Percentiles rank a stretch among this genome's conserved stretches.
phyloP scores from a whole-genome alignment of 2,329 filamentous ascomycete genomes.

The Apiospora arundinis region DNA sequence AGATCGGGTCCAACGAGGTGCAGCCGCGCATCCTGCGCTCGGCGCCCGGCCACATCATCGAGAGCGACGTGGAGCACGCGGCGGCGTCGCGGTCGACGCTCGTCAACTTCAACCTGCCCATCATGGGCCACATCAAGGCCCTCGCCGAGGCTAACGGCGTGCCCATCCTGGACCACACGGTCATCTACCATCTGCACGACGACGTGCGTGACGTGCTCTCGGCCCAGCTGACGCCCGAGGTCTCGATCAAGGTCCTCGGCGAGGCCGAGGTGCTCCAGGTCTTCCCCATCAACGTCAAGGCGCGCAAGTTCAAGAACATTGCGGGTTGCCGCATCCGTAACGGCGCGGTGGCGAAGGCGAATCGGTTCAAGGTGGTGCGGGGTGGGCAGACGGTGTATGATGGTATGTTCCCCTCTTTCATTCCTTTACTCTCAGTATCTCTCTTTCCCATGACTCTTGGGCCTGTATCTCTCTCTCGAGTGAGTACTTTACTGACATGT shows the following conservation, averaged over 20 bases:
- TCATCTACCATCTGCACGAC: slow-evolving; percentile 83
- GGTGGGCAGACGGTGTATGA: slow-evolving; percentile 76
- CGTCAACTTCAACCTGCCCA: slow-evolving; percentile 82
- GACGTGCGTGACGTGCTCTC: slow-evolving; percentile 73
- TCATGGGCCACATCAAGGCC: slow-evolving; percentile 71
- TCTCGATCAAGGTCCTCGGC: slow-evolving; percentile 76
- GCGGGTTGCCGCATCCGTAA: slow-evolving; percentile 90
- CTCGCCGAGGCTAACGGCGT: slow-evolving; percentile 76
- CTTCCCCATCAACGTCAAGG: slow-evolving; percentile 84
- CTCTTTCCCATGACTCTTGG: slow-evolving; percentile 22
- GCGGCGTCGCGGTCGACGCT: slow-evolving; percentile 77
- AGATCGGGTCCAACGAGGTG: slow-evolving; percentile 86
- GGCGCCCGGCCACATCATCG: slow-evolving; percentile 77
- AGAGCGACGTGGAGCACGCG: slow-evolving; percentile 91
- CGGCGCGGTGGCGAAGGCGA: slow-evolving; percentile 69
- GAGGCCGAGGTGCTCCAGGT: slow-evolving; percentile 86
- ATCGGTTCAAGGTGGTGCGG: slow-evolving; percentile 75
- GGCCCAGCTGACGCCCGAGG: slow-evolving; percentile 69
- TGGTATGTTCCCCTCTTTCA: slow-evolving; percentile 63
- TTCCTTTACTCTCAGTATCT: slow-evolving; percentile 19
- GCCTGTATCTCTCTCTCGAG: too few species aligned
- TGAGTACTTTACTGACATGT: too few species aligned
- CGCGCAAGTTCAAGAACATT: slow-evolving; percentile 73
- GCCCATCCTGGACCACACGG: slow-evolving; percentile 80
- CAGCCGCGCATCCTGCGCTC: slow-evolving; percentile 77